Percentiles rank a stretch among this genome's conserved stretches.
phyloP scores from a whole-genome alignment of 768 basidiomycete species.

The Tricholomella constricta region DNA sequence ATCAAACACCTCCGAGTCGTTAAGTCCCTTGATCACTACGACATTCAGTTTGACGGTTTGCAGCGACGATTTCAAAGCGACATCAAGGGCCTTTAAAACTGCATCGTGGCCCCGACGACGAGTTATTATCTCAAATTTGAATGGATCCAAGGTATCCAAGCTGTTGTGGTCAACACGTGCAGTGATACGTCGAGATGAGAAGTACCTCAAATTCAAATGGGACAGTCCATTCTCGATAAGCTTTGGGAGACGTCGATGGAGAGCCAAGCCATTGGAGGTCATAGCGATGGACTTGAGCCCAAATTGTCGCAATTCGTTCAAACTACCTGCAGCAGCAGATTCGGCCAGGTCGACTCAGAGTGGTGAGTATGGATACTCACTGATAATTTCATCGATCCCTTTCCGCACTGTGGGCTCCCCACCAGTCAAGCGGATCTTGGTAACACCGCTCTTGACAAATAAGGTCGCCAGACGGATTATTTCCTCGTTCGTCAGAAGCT shows the following conservation, averaged over 20 bases:
- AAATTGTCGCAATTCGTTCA: conserved; percentile 59
- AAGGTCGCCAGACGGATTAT: conserved; percentile 70
- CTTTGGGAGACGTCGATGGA: conserved; percentile 71
- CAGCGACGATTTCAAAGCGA: conserved; percentile 57
- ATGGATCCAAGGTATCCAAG: conserved; percentile 82
- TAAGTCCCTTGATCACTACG: conserved; percentile 79
- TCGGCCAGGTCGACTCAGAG: background rate
- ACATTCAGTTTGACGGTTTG: conserved; percentile 79
- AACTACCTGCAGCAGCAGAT: conserved; percentile 43
- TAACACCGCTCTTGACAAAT: conserved; percentile 82
- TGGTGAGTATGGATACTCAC: conserved; percentile 36
- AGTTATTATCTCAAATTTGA: conserved; percentile 88
- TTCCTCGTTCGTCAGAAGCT: conserved; percentile 77
- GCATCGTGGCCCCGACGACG: conserved; percentile 75
- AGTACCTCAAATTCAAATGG: conserved; percentile 68
- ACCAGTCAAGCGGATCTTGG: conserved; percentile 85
- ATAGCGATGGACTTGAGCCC: conserved; percentile 80
- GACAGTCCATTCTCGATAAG: conserved; percentile 74
- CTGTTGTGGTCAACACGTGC: conserved; percentile 36
- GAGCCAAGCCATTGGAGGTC: conserved; percentile 81
- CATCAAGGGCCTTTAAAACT: conserved; percentile 66
- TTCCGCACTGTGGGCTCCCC: conserved; percentile 87
- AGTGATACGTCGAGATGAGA: background rate
- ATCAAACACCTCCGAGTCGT: conserved; percentile 76
- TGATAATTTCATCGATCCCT: conserved; percentile 68